phyloP scores from a whole-genome alignment of 1,139 yeast genomes.

The Saccharomycopsis hybrid region DNA sequence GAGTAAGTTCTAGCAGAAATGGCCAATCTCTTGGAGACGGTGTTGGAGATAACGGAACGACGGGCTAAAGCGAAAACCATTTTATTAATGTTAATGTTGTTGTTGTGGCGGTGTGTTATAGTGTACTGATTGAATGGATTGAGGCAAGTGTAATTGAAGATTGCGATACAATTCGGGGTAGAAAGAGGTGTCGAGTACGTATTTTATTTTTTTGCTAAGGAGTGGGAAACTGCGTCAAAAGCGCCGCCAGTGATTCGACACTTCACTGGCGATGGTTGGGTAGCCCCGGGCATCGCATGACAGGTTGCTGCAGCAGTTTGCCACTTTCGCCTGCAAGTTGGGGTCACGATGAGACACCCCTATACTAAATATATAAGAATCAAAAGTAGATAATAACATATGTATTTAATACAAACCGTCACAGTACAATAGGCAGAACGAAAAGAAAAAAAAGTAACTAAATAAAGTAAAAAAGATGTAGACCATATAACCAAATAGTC shows the following conservation, averaged over 20 bases:
- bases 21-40: slow-evolving; percentile 6
- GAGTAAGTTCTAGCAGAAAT: slow-evolving; percentile 13
- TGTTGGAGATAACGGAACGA: slow-evolving; percentile 3
- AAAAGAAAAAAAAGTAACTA: too few species aligned
- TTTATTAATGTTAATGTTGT: background rate
- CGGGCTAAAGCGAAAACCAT: slow-evolving; percentile 18
- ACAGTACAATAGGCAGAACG: too few species aligned
- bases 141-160: background rate
- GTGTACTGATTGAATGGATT: background rate
- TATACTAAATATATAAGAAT: too few species aligned
- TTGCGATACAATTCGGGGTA: background rate
- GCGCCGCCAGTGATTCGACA: background rate
- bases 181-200: background rate
- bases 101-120: background rate
- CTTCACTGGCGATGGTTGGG: background rate
- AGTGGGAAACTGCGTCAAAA: background rate
- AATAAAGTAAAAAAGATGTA: too few species aligned
- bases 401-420: too few species aligned
- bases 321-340: too few species aligned
- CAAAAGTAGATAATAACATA: too few species aligned
- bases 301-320: background rate
- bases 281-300: background rate
- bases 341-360: too few species aligned
- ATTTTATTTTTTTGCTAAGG: background rate
- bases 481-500: too few species aligned